A percentile compares a stretch with the other conserved stretches of the same genome.
Conservation (phyloP, 768 basidiomycete species). For the Suillus weaverae region DNA sequence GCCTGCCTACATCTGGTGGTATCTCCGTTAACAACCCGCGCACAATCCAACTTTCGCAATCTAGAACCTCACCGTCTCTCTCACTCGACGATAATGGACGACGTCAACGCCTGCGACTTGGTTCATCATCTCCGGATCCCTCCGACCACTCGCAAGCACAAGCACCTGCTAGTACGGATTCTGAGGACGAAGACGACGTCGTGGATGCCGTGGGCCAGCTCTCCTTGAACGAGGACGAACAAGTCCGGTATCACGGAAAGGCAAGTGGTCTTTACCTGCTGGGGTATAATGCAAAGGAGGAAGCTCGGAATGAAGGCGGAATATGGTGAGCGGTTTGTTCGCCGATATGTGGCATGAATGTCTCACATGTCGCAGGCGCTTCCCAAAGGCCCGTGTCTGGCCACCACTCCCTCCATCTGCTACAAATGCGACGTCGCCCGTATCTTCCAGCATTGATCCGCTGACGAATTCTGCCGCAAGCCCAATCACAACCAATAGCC, state of each 20-base stretch:
- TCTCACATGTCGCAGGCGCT: conserved; percentile 54
- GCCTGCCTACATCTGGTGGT: neutral
- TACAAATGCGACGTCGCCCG: conserved; percentile 24
- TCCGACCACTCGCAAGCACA: conserved; percentile 11
- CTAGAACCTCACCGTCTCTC: conserved; percentile 16
- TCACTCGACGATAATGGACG: conserved; percentile 35
- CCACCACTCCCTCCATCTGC: conserved; percentile 49
- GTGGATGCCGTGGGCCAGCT: conserved; percentile 81
- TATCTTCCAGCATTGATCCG: conserved; percentile 6
- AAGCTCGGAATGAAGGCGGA: conserved; percentile 70
- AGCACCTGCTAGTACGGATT: conserved; percentile 31
- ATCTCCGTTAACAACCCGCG: conserved; percentile 18
- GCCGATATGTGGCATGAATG: conserved; percentile 14
- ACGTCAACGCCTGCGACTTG: conserved; percentile 53
- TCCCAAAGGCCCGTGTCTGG: conserved; percentile 90
- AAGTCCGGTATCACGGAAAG: conserved; percentile 86
- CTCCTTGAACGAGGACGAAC: conserved; percentile 82
- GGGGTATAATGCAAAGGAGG: conserved; percentile 56
- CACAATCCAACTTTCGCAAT: conserved; percentile 5
- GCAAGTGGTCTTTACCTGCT: conserved; percentile 79
- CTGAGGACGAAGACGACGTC: conserved; percentile 45
- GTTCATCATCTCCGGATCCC: conserved; percentile 24
- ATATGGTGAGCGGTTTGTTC: conserved; percentile 56
- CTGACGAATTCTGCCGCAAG: conserved; percentile 12
- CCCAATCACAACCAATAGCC: conserved; percentile 10